Percentiles rank a stretch among this genome's conserved stretches.
These are phyloP conservation scores for Scedosporium dehoogii DNA, from an alignment of 2,329 filamentous ascomycete genomes.

Conservation along the genomic window DNA sequence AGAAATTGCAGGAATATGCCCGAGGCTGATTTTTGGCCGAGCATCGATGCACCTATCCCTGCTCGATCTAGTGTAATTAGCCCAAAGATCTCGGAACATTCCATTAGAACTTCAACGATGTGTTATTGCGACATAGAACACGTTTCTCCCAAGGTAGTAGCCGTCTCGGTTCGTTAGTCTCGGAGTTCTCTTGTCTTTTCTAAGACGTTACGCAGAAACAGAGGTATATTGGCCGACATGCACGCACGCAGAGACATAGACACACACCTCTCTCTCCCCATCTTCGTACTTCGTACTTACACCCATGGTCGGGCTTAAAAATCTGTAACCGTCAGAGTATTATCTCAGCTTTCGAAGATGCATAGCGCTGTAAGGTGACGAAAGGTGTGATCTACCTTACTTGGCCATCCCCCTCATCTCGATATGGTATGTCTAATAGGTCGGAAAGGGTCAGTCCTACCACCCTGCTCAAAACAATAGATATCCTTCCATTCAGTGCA, in stretches of 20 bases:
- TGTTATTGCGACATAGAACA: background rate
- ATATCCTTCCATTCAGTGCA: background rate
- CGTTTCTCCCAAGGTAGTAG: background rate
- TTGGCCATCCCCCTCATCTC: background rate
- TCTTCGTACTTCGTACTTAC: too few relatives aligned
- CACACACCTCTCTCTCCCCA: too few relatives aligned
- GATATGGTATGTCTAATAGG: background rate
- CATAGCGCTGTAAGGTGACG: background rate
- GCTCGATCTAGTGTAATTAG: background rate
- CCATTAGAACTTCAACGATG: background rate
- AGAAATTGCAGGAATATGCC: background rate
- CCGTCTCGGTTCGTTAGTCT: too few relatives aligned
- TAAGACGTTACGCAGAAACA: too few relatives aligned
- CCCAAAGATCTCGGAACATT: background rate
- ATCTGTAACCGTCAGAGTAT: background rate
- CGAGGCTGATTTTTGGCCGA: background rate
- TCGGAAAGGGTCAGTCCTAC: background rate
- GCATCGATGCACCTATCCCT: background rate
- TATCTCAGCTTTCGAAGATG: background rate
- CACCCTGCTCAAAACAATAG: background rate
- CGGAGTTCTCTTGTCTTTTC: too few relatives aligned
- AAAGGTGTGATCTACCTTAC: background rate
- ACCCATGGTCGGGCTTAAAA: background rate
- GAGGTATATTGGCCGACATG: too few relatives aligned
- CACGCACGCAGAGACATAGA: too few relatives aligned